Percentiles rank a stretch among this genome's conserved stretches.
These are phyloP conservation scores for Polyrhizophydium stewartii DNA, from an alignment of 371 early-diverging fungal species.

Conservation along the genomic window DNA sequence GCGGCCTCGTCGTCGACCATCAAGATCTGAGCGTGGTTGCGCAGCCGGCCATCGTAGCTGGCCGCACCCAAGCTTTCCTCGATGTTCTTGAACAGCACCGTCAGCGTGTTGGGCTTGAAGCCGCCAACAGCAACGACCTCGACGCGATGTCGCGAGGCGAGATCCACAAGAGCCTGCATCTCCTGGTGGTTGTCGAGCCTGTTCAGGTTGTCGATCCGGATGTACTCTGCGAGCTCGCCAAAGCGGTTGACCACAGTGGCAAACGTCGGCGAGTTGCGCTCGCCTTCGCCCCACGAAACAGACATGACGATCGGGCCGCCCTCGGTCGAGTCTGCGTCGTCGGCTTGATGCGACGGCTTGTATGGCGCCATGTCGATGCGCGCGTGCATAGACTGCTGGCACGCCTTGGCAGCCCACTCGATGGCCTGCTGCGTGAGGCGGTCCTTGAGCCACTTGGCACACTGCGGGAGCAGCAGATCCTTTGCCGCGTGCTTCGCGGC, in stretches of 20 bases:
- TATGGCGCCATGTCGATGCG: constrained; percentile 9
- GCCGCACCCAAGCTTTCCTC: constrained; percentile 50
- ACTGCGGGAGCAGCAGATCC: constrained; percentile 65
- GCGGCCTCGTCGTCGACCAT: constrained; percentile 87
- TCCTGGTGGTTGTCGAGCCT: constrained; percentile 47
- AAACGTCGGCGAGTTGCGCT: constrained; percentile 57
- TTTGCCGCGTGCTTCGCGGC: constrained; percentile 58
- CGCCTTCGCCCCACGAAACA: constrained; percentile 79
- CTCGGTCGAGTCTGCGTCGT: constrained; percentile 26
- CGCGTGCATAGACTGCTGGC: constrained; percentile 58
- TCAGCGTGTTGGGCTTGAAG: constrained; percentile 65
- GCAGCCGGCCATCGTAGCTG: constrained; percentile 32
- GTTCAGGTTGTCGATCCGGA: constrained; percentile 31
- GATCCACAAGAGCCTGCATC: constrained; percentile 54
- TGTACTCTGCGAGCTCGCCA: constrained; percentile 65
- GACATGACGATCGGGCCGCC: constrained; percentile 76
- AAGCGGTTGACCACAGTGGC: constrained; percentile 73
- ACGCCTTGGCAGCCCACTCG: constrained; percentile 62
- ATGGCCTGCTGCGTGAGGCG: constrained; percentile 68
- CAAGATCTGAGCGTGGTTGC: constrained; percentile 30
- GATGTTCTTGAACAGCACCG: constrained; percentile 63
- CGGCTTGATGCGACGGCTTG: constrained; percentile 32
- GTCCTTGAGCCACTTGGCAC: constrained; percentile 72
- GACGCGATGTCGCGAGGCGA: constrained; percentile 42
- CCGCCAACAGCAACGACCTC: constrained; percentile 84